Evolutionary conservation across 1,139 yeast species (phyloP).

Genomic region (Geotrichum aggregatum): DNA sequence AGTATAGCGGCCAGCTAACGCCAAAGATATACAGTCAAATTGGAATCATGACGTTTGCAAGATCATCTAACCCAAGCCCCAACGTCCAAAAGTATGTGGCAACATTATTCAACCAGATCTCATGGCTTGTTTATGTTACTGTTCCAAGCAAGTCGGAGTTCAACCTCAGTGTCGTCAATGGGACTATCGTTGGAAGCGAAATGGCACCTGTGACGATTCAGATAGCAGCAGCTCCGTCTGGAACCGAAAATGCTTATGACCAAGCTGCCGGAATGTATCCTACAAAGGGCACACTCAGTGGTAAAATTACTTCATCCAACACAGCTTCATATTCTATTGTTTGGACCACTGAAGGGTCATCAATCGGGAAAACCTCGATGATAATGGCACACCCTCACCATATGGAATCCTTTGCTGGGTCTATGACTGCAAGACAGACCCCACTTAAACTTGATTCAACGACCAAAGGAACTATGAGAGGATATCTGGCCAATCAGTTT

Average conservation of each 20-base stretch:
- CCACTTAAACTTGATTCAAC: conserved; percentile 56
- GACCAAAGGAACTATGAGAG: conserved; percentile 66
- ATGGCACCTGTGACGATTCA: conserved; percentile 53
- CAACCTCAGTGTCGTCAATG: conserved; percentile 39
- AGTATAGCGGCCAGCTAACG: conserved; percentile 59
- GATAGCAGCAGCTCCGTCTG: conserved; percentile 56
- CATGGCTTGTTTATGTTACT: conserved; percentile 60
- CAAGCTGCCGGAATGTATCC: conserved; percentile 61
- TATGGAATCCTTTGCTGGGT: conserved; percentile 48
- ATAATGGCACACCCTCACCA: conserved; percentile 75
- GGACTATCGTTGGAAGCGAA: conserved; percentile 43
- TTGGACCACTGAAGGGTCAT: conserved; percentile 54
- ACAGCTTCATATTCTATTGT: conserved; percentile 45
- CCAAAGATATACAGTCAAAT: conserved; percentile 53
- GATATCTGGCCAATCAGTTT: conserved; percentile 50
- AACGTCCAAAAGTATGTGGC: conserved; percentile 54
- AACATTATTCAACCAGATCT: conserved; percentile 47
- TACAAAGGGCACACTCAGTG: conserved; percentile 42
- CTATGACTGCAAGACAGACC: conserved; percentile 63
- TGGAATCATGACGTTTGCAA: conserved; percentile 48
- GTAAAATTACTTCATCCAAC: conserved; percentile 36
- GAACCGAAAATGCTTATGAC: conserved; percentile 43
- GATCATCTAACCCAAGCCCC: conserved; percentile 23
- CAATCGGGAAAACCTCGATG: conserved; percentile 50
- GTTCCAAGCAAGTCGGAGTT: conserved; percentile 45